These are phyloP conservation scores for Haematococcus lacustris DNA, from an alignment of 139 green algal genomes.

Conservation along the genomic window DNA sequence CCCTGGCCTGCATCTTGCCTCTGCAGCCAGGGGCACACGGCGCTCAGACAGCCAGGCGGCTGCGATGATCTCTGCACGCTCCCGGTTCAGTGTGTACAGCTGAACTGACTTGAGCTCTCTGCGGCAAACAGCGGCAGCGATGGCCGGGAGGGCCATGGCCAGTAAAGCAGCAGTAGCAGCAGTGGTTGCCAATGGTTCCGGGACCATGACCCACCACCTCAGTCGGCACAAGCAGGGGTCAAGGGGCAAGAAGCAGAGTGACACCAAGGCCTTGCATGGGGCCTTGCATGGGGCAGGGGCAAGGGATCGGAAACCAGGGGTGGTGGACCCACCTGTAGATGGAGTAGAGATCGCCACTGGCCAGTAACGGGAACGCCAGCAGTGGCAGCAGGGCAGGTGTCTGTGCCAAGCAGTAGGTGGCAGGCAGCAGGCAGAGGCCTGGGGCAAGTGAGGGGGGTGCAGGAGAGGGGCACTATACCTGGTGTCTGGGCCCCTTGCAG, in stretches of 20 bases:
- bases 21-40: constrained; percentile 21
- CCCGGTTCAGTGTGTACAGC: constrained; percentile 78
- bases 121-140: neutral
- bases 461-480: neutral
- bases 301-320: neutral
- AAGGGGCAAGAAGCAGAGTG: neutral
- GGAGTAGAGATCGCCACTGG: constrained; percentile 51
- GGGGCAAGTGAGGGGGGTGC: neutral
- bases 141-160: neutral
- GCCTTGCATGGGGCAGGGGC: neutral
- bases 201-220: neutral
- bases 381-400: constrained; percentile 47
- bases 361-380: constrained; percentile 51
- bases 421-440: neutral
- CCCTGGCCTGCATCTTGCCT: constrained; percentile 25
- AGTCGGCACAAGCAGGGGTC: neutral
- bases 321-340: constrained; percentile 40
- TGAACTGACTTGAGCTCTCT: constrained; percentile 77
- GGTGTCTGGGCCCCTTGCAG: neutral
- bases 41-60: constrained; percentile 52
- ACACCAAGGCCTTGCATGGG: neutral
- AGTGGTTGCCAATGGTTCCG: neutral
- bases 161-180: neutral
- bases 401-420: neutral
- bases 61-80: constrained; percentile 74